Conservation (phyloP, 2,329 filamentous ascomycete species). For the Aphanoascus verrucosus region DNA sequence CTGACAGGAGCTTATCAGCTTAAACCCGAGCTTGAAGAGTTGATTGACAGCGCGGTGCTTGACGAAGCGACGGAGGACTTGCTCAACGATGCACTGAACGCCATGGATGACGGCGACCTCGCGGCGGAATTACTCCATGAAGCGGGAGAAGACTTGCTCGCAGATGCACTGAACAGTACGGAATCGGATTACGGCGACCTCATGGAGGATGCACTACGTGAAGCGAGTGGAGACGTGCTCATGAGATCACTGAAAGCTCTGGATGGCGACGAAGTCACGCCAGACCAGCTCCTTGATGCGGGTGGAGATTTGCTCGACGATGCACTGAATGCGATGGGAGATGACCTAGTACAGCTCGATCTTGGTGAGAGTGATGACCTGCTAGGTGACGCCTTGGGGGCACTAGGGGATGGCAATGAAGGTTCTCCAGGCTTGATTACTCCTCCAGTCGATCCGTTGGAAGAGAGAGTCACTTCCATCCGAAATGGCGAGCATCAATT, state of each 20-base stretch:
- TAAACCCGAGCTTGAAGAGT: neutral
- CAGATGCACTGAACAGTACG: slow-evolving; percentile 6
- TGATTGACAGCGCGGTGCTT: neutral
- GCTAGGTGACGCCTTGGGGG: slow-evolving; percentile 1
- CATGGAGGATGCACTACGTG: neutral
- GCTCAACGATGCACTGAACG: slow-evolving; percentile 1
- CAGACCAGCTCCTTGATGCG: neutral
- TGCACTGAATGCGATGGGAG: slow-evolving; percentile 5
- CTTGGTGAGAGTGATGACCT: slow-evolving; percentile 4
- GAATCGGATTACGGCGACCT: neutral
- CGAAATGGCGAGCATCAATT: slow-evolving; percentile 21
- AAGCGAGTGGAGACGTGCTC: slow-evolving; percentile 3
- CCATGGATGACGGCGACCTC: neutral
- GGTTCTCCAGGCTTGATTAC: neutral
- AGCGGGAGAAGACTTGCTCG: slow-evolving; percentile 4
- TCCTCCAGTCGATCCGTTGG: slow-evolving; percentile 16
- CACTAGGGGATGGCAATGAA: neutral
- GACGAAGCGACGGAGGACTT: neutral
- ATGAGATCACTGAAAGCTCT: slow-evolving; percentile 6
- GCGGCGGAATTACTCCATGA: neutral
- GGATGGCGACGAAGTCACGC: neutral
- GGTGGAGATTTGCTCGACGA: slow-evolving; percentile 9
- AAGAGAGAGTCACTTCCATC: slow-evolving; percentile 20
- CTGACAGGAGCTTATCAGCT: neutral
- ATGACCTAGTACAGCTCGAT: slow-evolving; percentile 13